A percentile compares a stretch with the other conserved stretches of the same genome.
Conservation (phyloP, 1,139 yeast genomes). For the Candida glucosophila region DNA sequence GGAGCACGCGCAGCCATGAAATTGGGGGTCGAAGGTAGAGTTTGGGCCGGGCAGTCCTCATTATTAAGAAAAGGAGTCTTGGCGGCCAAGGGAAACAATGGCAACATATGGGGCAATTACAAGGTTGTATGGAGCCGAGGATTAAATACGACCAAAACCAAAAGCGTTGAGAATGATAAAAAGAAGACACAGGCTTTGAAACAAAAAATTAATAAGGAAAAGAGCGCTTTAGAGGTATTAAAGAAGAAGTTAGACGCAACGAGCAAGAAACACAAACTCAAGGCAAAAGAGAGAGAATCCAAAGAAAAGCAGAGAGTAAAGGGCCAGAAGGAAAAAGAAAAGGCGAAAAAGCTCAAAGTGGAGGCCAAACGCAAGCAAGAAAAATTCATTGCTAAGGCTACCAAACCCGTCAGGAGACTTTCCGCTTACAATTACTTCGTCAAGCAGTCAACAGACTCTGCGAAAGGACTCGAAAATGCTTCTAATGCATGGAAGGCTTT, state of each 20-base stretch:
- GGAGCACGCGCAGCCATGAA: too few relatives aligned
- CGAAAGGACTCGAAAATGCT: constrained; percentile 11
- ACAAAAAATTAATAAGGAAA: constrained; percentile 16
- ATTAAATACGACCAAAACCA: constrained; percentile 5
- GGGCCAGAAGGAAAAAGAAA: constrained; percentile 9
- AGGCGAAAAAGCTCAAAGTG: constrained; percentile 6
- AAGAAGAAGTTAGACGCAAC: constrained; percentile 13
- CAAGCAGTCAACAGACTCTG: constrained; percentile 7
- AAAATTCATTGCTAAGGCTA: constrained; percentile 16
- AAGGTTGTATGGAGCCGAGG: neutral
- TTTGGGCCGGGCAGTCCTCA: too few relatives aligned
- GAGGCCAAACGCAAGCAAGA: constrained; percentile 11
- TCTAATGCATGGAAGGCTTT: constrained; percentile 16
- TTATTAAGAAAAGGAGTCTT: too few relatives aligned
- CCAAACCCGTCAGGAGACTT: constrained; percentile 18
- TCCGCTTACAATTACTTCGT: constrained; percentile 22
- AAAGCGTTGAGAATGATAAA: constrained; percentile 5
- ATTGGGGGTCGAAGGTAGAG: too few relatives aligned
- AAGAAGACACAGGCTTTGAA: constrained; percentile 9
- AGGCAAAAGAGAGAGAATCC: constrained; percentile 9
- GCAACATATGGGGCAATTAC: too few relatives aligned
- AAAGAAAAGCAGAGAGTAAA: constrained; percentile 6
- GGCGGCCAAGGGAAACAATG: too few relatives aligned
- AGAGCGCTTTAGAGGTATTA: constrained; percentile 11
- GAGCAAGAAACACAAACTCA: constrained; percentile 9